A percentile compares a stretch with the other conserved stretches of the same genome.
Evolutionary conservation across 768 basidiomycete genomes (phyloP).

Genomic region (Termitomyces sp.): DNA sequence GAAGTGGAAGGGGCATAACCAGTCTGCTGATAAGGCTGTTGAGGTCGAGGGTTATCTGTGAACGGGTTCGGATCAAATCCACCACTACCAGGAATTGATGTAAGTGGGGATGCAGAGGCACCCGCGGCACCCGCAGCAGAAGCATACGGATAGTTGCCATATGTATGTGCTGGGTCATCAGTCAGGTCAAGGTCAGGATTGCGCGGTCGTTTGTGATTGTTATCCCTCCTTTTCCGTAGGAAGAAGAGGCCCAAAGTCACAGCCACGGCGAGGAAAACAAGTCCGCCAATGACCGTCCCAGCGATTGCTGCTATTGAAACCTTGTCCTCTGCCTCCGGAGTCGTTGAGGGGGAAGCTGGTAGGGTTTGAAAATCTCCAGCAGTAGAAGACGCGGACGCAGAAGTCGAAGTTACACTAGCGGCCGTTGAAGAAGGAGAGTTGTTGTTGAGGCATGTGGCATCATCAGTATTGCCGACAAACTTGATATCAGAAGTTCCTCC

Average conservation of each 20-base stretch:
- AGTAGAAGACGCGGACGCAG: conserved; percentile 12
- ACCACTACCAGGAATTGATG: conserved; percentile 1
- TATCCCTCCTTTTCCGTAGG: conserved; percentile 33
- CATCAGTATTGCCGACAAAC: conserved; percentile 43
- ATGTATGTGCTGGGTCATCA: conserved; percentile 25
- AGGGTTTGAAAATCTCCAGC: conserved; percentile 5
- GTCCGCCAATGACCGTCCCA: conserved; percentile 48
- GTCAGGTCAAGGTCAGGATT: conserved; percentile 36
- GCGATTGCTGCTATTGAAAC: conserved; percentile 44
- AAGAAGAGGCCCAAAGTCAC: conserved; percentile 51
- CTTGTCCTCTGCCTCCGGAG: conserved; percentile 16
- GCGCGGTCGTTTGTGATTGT: conserved; percentile 24
- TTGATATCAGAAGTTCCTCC: conserved; percentile 61
- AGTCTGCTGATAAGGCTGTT: conserved; percentile 13
- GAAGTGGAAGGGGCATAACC: conserved; percentile 8
- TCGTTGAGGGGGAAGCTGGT: conserved; percentile 19
- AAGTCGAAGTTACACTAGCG: conserved; percentile 7
- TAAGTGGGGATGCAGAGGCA: conserved; percentile 11
- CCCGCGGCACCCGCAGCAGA: conserved; percentile 18
- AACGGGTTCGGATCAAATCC: conserved; percentile 21
- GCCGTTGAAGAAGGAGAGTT: conserved; percentile 51
- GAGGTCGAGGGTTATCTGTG: conserved; percentile 18
- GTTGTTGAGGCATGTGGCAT: conserved; percentile 47
- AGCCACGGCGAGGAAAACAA: conserved; percentile 50
- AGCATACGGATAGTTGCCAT: conserved; percentile 27